These are phyloP conservation scores for Heritiera littoralis DNA, from an alignment of 345 rosid genomes.

Conservation along the genomic window DNA sequence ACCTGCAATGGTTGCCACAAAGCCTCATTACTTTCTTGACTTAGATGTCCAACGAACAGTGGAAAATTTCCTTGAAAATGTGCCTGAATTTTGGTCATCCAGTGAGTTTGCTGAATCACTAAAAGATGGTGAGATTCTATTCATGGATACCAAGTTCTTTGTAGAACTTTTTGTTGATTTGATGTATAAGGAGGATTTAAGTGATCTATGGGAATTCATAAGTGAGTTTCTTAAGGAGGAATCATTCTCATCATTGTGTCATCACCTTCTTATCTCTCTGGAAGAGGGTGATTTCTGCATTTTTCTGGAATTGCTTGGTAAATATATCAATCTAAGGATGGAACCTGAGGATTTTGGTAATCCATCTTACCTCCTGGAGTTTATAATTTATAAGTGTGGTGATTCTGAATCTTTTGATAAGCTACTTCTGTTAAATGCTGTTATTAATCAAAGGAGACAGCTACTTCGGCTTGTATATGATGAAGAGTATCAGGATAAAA, in stretches of 20 bases:
- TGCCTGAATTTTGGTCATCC: conserved; percentile 94
- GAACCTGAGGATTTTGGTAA: conserved; percentile 34
- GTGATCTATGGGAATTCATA: conserved; percentile 70
- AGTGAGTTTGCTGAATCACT: conserved; percentile 74
- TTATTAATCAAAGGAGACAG: conserved; percentile 64
- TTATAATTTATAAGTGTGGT: conserved; percentile 46
- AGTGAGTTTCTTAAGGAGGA: conserved; percentile 68
- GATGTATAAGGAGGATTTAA: conserved; percentile 65
- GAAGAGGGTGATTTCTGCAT: conserved; percentile 57
- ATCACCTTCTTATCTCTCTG: conserved; percentile 69
- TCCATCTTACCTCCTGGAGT: conserved; percentile 61
- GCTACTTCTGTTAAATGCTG: conserved; percentile 62
- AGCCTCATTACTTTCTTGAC: conserved; percentile 95
- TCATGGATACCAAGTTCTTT: conserved; percentile 65
- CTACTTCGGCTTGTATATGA: conserved; percentile 59
- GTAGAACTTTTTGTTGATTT: conserved; percentile 54
- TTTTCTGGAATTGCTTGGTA: conserved; percentile 51
- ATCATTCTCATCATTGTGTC: conserved; percentile 62
- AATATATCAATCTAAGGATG: conserved; percentile 33
- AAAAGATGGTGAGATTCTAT: conserved; percentile 77
- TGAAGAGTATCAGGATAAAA: conserved; percentile 53
- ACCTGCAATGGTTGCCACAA: conserved; percentile 91
- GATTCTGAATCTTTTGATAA: conserved; percentile 59
- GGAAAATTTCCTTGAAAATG: conserved; percentile 72
- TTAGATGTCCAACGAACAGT: conserved; percentile 71